Conservation (phyloP, 2,329 filamentous ascomycete species). For the Cladorrhinum sp. region DNA sequence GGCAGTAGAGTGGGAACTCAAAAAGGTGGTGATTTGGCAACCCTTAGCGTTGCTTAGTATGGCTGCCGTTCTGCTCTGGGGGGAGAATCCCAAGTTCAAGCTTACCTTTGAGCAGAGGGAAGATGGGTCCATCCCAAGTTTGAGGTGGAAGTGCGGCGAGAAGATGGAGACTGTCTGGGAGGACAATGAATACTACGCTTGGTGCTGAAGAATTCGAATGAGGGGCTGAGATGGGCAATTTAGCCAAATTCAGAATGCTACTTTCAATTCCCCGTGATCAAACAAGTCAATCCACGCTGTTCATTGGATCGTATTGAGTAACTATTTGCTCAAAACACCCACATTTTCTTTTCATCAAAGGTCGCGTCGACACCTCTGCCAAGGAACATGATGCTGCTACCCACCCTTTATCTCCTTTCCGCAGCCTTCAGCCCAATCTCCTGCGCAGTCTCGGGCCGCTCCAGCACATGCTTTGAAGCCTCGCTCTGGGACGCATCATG, state of each 20-base stretch:
- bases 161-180: conserved; percentile 29
- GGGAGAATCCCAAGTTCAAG: conserved; percentile 34
- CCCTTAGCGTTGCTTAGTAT: conserved; percentile 29
- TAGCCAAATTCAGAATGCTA: too few relatives aligned
- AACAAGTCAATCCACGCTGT: too few relatives aligned
- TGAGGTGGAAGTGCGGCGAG: conserved; percentile 35
- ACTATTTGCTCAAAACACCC: too few relatives aligned
- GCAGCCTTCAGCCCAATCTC: too few relatives aligned
- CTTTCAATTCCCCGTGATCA: too few relatives aligned
- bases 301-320: too few relatives aligned
- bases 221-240: too few relatives aligned
- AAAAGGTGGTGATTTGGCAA: conserved; percentile 37
- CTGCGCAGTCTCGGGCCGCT: too few relatives aligned
- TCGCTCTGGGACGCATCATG: neutral
- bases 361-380: too few relatives aligned
- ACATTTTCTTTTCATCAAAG: too few relatives aligned
- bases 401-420: too few relatives aligned
- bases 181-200: conserved; percentile 32
- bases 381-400: too few relatives aligned
- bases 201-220: conserved; percentile 19
- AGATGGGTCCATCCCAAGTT: conserved; percentile 34
- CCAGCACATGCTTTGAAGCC: neutral
- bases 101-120: conserved; percentile 32
- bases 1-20: conserved; percentile 31
- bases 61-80: conserved; percentile 30